Percentiles rank a stretch among this genome's conserved stretches.
phyloP scores from a whole-genome alignment of 441 rosid species.

The Geranium incanum region DNA sequence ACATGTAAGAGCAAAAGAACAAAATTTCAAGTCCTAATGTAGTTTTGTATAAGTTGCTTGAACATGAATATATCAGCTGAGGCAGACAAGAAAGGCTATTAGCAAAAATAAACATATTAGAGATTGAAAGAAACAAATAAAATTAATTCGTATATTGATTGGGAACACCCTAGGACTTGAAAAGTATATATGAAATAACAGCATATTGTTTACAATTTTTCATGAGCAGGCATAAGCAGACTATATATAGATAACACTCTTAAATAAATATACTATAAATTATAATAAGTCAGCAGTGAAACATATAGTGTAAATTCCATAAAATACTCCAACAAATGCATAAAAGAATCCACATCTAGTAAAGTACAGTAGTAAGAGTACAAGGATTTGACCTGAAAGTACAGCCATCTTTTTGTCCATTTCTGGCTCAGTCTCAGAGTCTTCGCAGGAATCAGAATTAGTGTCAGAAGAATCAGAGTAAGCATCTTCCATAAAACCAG shows the following conservation, averaged over 20 bases:
- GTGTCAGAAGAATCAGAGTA: conserved; percentile 48
- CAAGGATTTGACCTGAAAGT: not conserved
- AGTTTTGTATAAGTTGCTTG: not conserved
- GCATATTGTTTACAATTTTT: not conserved
- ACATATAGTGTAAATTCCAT: not conserved
- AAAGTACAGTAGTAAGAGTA: conserved; percentile 21
- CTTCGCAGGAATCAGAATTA: conserved; percentile 30
- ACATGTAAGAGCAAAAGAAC: not conserved
- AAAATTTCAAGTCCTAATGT: not conserved
- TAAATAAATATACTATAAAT: not conserved
- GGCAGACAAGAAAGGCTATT: not conserved
- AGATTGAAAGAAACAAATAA: not conserved
- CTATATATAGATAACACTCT: not conserved
- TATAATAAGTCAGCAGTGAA: not conserved
- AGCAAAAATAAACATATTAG: not conserved
- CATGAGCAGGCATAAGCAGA: not conserved
- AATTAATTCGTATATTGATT: not conserved
- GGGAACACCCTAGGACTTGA: not conserved
- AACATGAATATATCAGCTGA: not conserved
- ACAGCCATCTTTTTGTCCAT: conserved; percentile 1
- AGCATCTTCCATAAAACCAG: conserved; percentile 47
- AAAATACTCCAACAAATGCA: not conserved
- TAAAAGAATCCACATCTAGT: conserved; percentile 1
- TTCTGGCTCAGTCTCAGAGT: conserved; percentile 57
- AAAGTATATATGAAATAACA: not conserved